Evolutionary conservation across 768 basidiomycete genomes (phyloP).

Genomic region (Kwoniella botswanensis): DNA sequence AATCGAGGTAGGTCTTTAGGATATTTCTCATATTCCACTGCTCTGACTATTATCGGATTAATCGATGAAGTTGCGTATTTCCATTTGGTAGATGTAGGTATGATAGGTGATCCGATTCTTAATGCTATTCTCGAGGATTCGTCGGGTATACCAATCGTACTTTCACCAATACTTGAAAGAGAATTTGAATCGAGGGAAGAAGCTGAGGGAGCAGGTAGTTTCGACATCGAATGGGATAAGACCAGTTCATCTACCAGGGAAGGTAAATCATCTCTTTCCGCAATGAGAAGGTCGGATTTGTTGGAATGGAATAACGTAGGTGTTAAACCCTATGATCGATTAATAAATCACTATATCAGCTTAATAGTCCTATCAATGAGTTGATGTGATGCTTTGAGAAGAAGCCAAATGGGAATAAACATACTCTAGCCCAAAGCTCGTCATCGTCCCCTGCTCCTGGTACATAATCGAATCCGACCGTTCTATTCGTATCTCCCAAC

Average conservation of each 20-base stretch:
- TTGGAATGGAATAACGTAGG: slow-evolving; percentile 74
- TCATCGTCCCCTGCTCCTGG: slow-evolving; percentile 96
- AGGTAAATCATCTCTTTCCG: slow-evolving; percentile 64
- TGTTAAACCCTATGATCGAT: slow-evolving; percentile 68
- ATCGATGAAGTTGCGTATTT: neutral
- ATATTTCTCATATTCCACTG: slow-evolving; percentile 25
- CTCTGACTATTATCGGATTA: slow-evolving; percentile 7
- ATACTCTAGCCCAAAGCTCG: slow-evolving; percentile 82
- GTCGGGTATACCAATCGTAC: slow-evolving; percentile 13
- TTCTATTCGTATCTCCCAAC: slow-evolving; percentile 42
- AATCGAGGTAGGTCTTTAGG: slow-evolving; percentile 16
- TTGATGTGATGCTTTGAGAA: neutral
- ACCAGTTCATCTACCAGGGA: slow-evolving; percentile 53
- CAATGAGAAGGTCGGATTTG: slow-evolving; percentile 62
- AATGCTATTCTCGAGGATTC: slow-evolving; percentile 27
- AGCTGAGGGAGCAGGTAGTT: neutral
- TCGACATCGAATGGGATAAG: slow-evolving; percentile 2
- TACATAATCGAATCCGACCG: slow-evolving; percentile 81
- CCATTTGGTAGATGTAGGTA: slow-evolving; percentile 1
- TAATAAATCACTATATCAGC: slow-evolving; percentile 2
- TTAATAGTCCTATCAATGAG: neutral
- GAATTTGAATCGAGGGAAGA: neutral
- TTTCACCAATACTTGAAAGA: neutral
- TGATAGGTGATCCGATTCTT: slow-evolving; percentile 34
- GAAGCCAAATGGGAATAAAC: slow-evolving; percentile 26